phyloP scores from a whole-genome alignment of 257 asterid genomes.

The Lavandula angustifolia region DNA sequence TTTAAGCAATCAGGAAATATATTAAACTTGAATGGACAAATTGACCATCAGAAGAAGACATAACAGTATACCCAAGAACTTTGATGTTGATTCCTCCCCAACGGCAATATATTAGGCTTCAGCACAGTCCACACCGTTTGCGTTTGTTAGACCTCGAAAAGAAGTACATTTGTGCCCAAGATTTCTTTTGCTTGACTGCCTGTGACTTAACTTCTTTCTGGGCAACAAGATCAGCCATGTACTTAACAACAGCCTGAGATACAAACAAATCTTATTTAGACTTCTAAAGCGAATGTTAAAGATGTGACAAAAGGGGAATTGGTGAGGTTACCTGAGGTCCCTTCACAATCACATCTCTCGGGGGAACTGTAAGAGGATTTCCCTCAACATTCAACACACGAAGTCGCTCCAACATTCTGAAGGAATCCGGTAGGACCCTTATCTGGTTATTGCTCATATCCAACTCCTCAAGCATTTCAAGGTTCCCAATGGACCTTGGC shows the following conservation, averaged over 20 bases:
- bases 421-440: slow-evolving; percentile 74
- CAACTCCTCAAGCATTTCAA: slow-evolving; percentile 79
- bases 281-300: neutral
- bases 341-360: slow-evolving; percentile 48
- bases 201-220: slow-evolving; percentile 64
- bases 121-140: slow-evolving; percentile 49
- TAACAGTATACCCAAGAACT: slow-evolving; percentile 38
- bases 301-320: neutral
- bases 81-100: slow-evolving; percentile 14
- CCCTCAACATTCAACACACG: slow-evolving; percentile 68
- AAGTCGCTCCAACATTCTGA: slow-evolving; percentile 64
- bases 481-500: slow-evolving; percentile 87
- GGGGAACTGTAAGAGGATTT: slow-evolving; percentile 77
- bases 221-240: slow-evolving; percentile 67
- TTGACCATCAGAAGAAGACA: slow-evolving; percentile 25
- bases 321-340: slow-evolving; percentile 71
- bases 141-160: slow-evolving; percentile 82
- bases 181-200: slow-evolving; percentile 70
- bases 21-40: slow-evolving; percentile 11
- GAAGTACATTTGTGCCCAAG: slow-evolving; percentile 75
- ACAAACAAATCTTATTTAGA: slow-evolving; percentile 25
- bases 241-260: slow-evolving; percentile 72
- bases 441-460: slow-evolving; percentile 89
- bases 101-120: slow-evolving; percentile 33
- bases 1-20: neutral